phyloP scores from a whole-genome alignment of 345 rosid species.

The Populus nigra region DNA sequence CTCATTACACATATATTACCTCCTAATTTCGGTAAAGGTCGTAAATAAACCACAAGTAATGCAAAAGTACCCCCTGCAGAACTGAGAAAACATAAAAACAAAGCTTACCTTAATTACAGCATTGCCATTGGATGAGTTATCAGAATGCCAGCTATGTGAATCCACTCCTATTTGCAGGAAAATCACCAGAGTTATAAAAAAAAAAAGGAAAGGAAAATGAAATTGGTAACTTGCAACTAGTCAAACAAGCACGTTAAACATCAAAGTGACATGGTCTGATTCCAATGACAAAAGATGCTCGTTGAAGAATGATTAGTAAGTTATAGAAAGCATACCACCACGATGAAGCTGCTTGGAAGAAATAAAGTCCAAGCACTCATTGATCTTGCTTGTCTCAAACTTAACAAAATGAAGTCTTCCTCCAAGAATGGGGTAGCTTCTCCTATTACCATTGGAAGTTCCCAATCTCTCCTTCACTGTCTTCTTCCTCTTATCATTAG shows the following conservation, averaged over 20 bases:
- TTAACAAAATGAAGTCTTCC: slow-evolving; percentile 96
- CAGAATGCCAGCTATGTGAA: slow-evolving; percentile 44
- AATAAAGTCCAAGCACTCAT: slow-evolving; percentile 90
- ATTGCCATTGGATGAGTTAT: slow-evolving; percentile 30
- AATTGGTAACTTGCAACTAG: slow-evolving; percentile 4
- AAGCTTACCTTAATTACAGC: slow-evolving; percentile 56
- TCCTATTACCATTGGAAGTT: slow-evolving; percentile 68
- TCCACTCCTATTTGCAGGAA: slow-evolving; percentile 44
- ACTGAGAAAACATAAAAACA: background rate
- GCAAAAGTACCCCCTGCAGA: background rate
- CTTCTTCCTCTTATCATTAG: slow-evolving; percentile 66
- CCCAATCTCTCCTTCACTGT: slow-evolving; percentile 72
- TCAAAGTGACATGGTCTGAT: slow-evolving; percentile 2
- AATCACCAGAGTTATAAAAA: background rate
- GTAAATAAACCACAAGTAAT: background rate
- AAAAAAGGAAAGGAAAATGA: slow-evolving; percentile 5
- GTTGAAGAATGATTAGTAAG: slow-evolving; percentile 2
- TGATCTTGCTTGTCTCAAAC: slow-evolving; percentile 87
- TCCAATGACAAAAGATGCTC: background rate
- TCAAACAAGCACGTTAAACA: background rate
- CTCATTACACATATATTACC: background rate
- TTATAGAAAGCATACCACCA: slow-evolving; percentile 42
- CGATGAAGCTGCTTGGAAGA: slow-evolving; percentile 91
- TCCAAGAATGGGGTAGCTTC: slow-evolving; percentile 94
- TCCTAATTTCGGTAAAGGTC: background rate